Percentiles rank a stretch among this genome's conserved stretches.
Evolutionary conservation across 2,329 filamentous ascomycete species (phyloP).

Genomic region (Pezicula radicicola): DNA sequence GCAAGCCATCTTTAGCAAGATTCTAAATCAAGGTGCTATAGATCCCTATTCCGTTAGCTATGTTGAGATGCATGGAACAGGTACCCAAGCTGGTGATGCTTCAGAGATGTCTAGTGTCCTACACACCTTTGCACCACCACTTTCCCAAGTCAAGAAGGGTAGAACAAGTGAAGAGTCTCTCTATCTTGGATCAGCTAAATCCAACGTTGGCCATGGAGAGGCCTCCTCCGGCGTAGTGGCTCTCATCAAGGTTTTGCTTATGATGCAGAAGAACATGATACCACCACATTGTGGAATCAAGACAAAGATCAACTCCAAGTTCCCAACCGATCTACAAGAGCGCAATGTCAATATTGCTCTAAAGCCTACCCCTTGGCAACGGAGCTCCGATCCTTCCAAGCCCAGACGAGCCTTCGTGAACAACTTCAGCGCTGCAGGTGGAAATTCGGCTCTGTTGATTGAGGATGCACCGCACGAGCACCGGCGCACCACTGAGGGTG

Average conservation of each 20-base stretch:
- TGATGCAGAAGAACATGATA: slow-evolving; percentile 22
- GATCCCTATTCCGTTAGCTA: slow-evolving; percentile 77
- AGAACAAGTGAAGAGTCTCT: slow-evolving; percentile 32
- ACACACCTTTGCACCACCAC: too few relatives aligned
- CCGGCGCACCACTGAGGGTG: slow-evolving; percentile 15
- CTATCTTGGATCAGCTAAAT: slow-evolving; percentile 57
- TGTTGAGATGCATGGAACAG: slow-evolving; percentile 88
- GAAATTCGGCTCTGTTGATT: slow-evolving; percentile 27
- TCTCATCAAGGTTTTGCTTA: slow-evolving; percentile 25
- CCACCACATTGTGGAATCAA: slow-evolving; percentile 24
- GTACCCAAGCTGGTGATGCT: slow-evolving; percentile 80
- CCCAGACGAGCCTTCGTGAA: slow-evolving; percentile 30
- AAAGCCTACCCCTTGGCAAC: not conserved
- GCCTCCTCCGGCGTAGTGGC: slow-evolving; percentile 19
- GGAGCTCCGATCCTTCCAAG: slow-evolving; percentile 27
- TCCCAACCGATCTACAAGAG: slow-evolving; percentile 31
- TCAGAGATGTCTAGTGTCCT: slow-evolving; percentile 57
- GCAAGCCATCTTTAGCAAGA: slow-evolving; percentile 69
- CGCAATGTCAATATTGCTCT: slow-evolving; percentile 27
- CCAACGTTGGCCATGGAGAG: slow-evolving; percentile 55
- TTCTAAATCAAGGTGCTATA: slow-evolving; percentile 70
- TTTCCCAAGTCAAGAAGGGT: too few relatives aligned
- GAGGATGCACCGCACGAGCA: slow-evolving; percentile 30
- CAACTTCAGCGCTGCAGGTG: slow-evolving; percentile 43
- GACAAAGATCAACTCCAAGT: slow-evolving; percentile 25